Evolutionary conservation across 1,139 yeast genomes (phyloP).

Genomic region (Sugiyamaella castrensis): DNA sequence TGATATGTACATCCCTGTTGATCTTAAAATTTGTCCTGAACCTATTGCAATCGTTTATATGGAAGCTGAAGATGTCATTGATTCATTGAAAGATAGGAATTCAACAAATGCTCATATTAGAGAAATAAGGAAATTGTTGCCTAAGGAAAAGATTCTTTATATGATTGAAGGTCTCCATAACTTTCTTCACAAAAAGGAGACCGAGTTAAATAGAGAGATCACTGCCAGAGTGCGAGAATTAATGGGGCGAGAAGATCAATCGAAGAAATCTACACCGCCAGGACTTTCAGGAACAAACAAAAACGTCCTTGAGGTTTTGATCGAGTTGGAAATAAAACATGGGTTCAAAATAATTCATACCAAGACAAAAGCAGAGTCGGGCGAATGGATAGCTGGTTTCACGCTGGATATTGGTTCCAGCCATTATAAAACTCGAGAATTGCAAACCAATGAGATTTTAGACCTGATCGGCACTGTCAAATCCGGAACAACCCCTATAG

Average conservation of each 20-base stretch:
- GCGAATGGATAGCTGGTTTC: conserved; percentile 27
- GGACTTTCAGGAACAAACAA: background rate
- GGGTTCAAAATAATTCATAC: conserved; percentile 25
- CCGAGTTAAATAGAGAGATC: conserved; percentile 21
- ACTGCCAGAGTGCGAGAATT: conserved; percentile 26
- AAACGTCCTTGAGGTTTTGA: background rate
- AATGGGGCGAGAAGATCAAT: conserved; percentile 5
- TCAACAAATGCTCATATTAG: conserved; percentile 15
- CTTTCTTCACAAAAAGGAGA: conserved; percentile 19
- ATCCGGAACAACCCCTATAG: conserved; percentile 43
- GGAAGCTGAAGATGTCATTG: conserved; percentile 13
- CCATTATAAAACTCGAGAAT: conserved; percentile 25
- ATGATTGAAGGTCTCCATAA: conserved; percentile 27
- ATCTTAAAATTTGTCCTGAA: conserved; percentile 17
- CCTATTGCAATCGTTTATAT: conserved; percentile 18
- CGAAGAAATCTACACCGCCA: background rate
- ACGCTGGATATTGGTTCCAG: conserved; percentile 23
- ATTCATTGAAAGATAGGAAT: conserved; percentile 6
- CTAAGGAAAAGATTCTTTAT: conserved; percentile 20
- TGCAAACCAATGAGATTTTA: conserved; percentile 35
- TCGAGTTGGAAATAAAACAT: conserved; percentile 7
- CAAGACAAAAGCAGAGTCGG: conserved; percentile 21
- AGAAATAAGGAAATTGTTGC: conserved; percentile 12
- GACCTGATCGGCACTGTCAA: conserved; percentile 42
- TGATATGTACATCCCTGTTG: conserved; percentile 23